phyloP scores from a whole-genome alignment of 2,329 filamentous ascomycete species.

The Hymenoscyphus linearis region DNA sequence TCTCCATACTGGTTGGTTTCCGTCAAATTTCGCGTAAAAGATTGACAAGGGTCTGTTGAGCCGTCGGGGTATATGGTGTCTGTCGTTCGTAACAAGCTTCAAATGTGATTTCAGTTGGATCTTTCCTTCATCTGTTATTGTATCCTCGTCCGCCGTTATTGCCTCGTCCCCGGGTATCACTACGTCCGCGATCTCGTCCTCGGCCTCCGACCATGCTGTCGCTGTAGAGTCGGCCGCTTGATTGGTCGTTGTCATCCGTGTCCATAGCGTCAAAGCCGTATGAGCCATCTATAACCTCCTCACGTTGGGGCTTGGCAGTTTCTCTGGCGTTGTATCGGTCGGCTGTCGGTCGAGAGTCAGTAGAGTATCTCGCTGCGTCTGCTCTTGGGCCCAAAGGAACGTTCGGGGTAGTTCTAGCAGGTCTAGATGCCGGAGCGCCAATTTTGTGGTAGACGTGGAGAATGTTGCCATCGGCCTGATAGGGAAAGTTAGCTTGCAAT shows the following conservation, averaged over 20 bases:
- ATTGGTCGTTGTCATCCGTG: slow-evolving; percentile 24
- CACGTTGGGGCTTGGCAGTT: slow-evolving; percentile 13
- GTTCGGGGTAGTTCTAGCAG: slow-evolving; percentile 10
- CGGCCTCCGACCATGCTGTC: slow-evolving; percentile 26
- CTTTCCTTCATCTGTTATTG: slow-evolving; percentile 19
- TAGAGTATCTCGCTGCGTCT: slow-evolving; percentile 18
- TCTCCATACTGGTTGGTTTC: background rate
- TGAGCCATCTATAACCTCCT: slow-evolving; percentile 32
- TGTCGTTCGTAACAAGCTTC: background rate
- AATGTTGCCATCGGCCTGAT: slow-evolving; percentile 66
- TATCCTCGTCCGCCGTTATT: slow-evolving; percentile 19
- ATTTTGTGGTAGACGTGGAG: slow-evolving; percentile 69
- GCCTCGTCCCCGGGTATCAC: slow-evolving; percentile 20
- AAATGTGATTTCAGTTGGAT: background rate
- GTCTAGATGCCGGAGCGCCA: slow-evolving; percentile 29
- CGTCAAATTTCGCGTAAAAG: background rate
- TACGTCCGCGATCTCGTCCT: slow-evolving; percentile 15
- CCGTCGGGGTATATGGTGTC: background rate
- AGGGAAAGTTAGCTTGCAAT: slow-evolving; percentile 1
- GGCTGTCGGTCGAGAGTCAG: slow-evolving; percentile 17
- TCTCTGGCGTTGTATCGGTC: slow-evolving; percentile 25
- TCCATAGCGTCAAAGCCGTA: slow-evolving; percentile 35
- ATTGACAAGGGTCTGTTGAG: background rate
- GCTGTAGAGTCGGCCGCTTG: slow-evolving; percentile 27
- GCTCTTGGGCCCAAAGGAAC: slow-evolving; percentile 30